phyloP scores from a whole-genome alignment of 306 rosid genomes.

The Vigna reflexopilosa region DNA sequence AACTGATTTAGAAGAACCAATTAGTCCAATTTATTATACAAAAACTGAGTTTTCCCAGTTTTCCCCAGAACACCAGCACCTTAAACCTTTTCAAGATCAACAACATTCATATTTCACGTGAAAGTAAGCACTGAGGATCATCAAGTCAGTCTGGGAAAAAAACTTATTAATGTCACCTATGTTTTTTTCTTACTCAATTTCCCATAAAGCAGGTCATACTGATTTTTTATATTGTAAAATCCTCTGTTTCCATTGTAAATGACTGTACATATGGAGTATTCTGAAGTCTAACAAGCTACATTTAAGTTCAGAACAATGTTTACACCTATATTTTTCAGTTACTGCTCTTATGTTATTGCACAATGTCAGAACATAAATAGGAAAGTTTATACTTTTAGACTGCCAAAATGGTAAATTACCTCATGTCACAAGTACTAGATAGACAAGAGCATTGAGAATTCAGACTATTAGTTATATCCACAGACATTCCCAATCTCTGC shows the following conservation, averaged over 20 bases:
- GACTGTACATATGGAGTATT: not conserved
- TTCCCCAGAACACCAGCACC: not conserved
- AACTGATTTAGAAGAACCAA: not conserved
- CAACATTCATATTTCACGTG: constrained; percentile 1
- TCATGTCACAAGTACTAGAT: constrained; percentile 53
- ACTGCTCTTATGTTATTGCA: not conserved
- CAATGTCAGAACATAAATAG: not conserved
- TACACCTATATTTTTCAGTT: not conserved
- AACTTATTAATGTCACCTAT: not conserved
- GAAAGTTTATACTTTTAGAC: not conserved
- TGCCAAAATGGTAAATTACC: constrained; percentile 53
- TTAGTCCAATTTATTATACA: not conserved
- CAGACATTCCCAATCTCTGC: constrained; percentile 82
- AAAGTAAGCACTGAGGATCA: not conserved
- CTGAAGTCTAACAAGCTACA: not conserved
- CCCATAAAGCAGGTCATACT: constrained; percentile 2
- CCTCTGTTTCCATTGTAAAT: not conserved
- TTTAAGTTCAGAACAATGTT: no score
- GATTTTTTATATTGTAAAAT: not conserved
- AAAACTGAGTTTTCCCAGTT: not conserved
- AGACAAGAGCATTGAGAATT: constrained; percentile 63
- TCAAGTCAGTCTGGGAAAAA: not conserved
- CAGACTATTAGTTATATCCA: constrained; percentile 60
- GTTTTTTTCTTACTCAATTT: constrained; percentile 5
- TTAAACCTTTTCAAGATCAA: not conserved